Base-by-base conservation (phyloP, 805 yeast genomes). In the Pichia rugopelliculosa region DNA sequence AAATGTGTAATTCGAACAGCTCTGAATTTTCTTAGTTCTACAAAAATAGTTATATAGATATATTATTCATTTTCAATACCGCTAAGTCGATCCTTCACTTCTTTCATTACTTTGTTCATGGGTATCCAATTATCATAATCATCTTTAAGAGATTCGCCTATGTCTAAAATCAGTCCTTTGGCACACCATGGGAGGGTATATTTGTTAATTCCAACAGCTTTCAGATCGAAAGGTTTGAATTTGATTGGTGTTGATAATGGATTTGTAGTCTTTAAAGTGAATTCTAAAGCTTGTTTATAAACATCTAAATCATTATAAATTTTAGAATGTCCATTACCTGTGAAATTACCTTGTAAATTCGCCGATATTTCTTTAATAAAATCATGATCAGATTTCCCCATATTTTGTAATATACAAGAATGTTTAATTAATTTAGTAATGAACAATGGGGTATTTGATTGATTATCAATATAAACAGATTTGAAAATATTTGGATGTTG, bases 321-420 rank as follows among this genome's bases (percentile, higher is more conserved):
- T 53, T 77, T 83, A 0, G 97, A 89, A 62, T 91, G 99, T 0
- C 99, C 99, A 8, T 93, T 90, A 3, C 97, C 96, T 0, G 96
- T 91, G 45, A 93, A 69, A 1, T 96, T 85, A 0, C 99, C 99
- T 0, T 95, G 93, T 52, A 85, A 65, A 0, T 87, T 74, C 38
- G 73, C 75, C 47, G 96, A 87, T 39, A 91, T 74, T 60, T 93
- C 97, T 52, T 82, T 82, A 20, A 91, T 71, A 13, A 93, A 84
- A 21, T 89, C 93, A 60, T 87, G 91, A 60, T 91, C 99, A 42
- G 83, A 78, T 44, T 71, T 75, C 0, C 98, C 98, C 41, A 80
- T 56, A 61, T 91, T 88, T 47, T 84, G 77, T 40, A 90, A 65
- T 45, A 77, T 79, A 48, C 90, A 77, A 5, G 95, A 86, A 10